phyloP scores from a whole-genome alignment of 2,329 filamentous ascomycete species.

The Cladosporium sp. region DNA sequence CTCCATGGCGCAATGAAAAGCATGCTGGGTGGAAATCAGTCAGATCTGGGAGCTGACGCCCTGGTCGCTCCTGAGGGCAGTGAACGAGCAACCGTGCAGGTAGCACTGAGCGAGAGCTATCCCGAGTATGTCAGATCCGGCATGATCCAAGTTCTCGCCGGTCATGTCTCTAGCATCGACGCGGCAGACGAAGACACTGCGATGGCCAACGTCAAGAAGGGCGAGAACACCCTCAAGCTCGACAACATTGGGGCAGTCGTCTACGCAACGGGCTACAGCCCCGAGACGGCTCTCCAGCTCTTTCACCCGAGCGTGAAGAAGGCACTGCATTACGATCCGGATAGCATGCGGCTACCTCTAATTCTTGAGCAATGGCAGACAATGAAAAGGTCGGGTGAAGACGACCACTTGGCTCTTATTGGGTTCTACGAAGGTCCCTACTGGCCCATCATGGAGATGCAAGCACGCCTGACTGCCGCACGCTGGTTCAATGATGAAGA shows the following conservation, averaged over 20 bases:
- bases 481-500: constrained; percentile 49
- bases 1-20: constrained; percentile 22
- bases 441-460: constrained; percentile 85
- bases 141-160: constrained; percentile 34
- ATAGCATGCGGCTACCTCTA: constrained; percentile 53
- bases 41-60: constrained; percentile 25
- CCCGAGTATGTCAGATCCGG: constrained; percentile 65
- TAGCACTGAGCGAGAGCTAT: constrained; percentile 68
- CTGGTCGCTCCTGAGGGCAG: constrained; percentile 16
- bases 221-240: constrained; percentile 28
- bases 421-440: constrained; percentile 80
- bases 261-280: constrained; percentile 69
- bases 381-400: constrained; percentile 46
- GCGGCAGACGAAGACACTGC: constrained; percentile 1
- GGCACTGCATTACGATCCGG: constrained; percentile 52
- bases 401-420: constrained; percentile 66
- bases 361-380: constrained; percentile 52
- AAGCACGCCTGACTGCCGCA: constrained; percentile 61
- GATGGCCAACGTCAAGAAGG: constrained; percentile 5
- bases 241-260: constrained; percentile 60
- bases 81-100: constrained; percentile 44
- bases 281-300: constrained; percentile 58
- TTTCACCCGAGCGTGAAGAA: constrained; percentile 52
- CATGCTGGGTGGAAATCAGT: constrained; percentile 42
- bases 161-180: constrained; percentile 26